Evolutionary conservation across 495 filamentous ascomycete species (phyloP).

Genomic region (Penicillium dipodomyicola): DNA sequence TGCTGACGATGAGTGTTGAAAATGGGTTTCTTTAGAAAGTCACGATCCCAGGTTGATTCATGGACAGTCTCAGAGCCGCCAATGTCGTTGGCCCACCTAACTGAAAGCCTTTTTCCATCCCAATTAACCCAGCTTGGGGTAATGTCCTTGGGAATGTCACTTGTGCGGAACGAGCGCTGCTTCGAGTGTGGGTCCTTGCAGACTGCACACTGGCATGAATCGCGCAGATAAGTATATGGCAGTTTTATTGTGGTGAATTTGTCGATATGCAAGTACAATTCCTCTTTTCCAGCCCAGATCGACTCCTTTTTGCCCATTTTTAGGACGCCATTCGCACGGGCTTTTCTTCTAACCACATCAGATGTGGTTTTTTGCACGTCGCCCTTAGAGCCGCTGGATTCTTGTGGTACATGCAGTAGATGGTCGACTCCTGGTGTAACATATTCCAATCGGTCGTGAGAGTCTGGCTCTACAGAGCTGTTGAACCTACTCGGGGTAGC

Average conservation of each 20-base stretch:
- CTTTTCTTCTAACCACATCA: neutral
- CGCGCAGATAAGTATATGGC: conserved; percentile 62
- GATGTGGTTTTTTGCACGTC: neutral
- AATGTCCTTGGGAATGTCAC: conserved; percentile 63
- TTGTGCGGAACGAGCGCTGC: conserved; percentile 76
- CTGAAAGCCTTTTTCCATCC: conserved; percentile 44
- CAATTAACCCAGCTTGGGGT: conserved; percentile 31
- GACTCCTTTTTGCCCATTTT: neutral
- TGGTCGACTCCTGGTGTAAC: neutral
- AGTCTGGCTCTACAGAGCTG: neutral
- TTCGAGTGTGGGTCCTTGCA: conserved; percentile 78
- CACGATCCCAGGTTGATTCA: conserved; percentile 41
- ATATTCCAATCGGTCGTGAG: neutral
- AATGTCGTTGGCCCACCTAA: conserved; percentile 64
- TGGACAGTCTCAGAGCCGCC: conserved; percentile 47
- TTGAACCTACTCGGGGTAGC: conserved; percentile 4
- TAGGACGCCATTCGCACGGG: neutral
- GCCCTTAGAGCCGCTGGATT: neutral
- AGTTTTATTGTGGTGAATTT: neutral
- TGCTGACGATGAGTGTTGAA: conserved; percentile 11
- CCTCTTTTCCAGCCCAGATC: conserved; percentile 1
- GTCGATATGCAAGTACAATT: conserved; percentile 7
- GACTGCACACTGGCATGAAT: conserved; percentile 65
- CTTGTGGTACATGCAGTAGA: too few relatives aligned
- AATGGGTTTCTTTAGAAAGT: conserved; percentile 27